Base-by-base conservation (phyloP, 2,329 filamentous ascomycete species). In the Penicillium sclerotiorum region DNA sequence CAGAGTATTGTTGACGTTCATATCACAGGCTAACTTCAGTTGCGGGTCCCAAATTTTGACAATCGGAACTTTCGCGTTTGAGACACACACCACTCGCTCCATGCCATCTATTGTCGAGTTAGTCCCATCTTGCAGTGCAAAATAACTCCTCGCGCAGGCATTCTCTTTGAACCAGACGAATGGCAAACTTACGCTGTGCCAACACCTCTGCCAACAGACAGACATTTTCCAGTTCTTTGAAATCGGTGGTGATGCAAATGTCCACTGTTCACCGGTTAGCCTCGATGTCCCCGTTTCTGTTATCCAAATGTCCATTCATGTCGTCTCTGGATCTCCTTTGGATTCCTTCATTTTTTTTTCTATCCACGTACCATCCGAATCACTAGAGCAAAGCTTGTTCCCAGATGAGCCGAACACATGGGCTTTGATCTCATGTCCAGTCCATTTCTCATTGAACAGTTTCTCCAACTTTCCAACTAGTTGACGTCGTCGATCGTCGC, bases 11-110 rank as follows among this genome's bases (percentile, higher is more conserved):
- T 99, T 99, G 74, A 99, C 92, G 62, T 99, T 99, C 87, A 99
- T 94, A 68, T 99, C 94, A 70, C 92, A 96, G 13, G 91, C 89
- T 43, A 99, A 79, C 57, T 86, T 79, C 49, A 96, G 78, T 69
- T 96, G 90, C 3, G 94, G 94, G 69, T 99, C 94, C 92, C 94
- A 99, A 48, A 96, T 89, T 77, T 97, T 97, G 61, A 99, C 94
- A 65, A 99, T 99, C 4, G 94, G 93, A 12, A 99, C 94, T 73
- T 96, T 97, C 52, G 94, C 94, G 35, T 88, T 89, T 22, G 90
- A 90, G 45, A 97, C 90, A 69, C 94, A 99, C 20, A 96, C 89
- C 1, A 99, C 91, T 64, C 90, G 90, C 70, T 97, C 83, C 94
- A 99, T 99, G 32, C 93, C 93, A 76, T 90, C 93, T 96, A 63